phyloP scores from a whole-genome alignment of 2,329 filamentous ascomycete genomes.

The Nemania sp. region DNA sequence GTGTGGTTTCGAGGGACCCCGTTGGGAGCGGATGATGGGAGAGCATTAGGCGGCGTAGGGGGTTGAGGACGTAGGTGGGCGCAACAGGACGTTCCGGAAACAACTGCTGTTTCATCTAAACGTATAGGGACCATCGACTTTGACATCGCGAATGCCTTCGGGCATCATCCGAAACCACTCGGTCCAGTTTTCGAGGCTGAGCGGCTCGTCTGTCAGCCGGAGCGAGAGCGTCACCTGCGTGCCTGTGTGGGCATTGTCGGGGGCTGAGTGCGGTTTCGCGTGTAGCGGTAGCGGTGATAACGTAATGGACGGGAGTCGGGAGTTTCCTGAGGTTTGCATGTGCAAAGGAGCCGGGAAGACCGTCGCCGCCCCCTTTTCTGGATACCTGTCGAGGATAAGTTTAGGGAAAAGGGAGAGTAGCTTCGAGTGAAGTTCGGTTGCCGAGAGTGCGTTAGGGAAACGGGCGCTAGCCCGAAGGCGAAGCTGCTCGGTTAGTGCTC shows the following conservation, averaged over 20 bases:
- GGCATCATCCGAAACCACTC: slow-evolving; percentile 65
- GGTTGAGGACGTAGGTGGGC: background rate
- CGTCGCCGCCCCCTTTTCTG: slow-evolving; percentile 51
- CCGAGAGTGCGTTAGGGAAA: slow-evolving; percentile 51
- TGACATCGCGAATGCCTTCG: slow-evolving; percentile 59
- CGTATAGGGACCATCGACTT: slow-evolving; percentile 57
- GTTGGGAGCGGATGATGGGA: background rate
- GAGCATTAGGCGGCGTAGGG: slow-evolving; percentile 7
- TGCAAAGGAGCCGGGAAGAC: slow-evolving; percentile 60
- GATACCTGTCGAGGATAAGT: slow-evolving; percentile 54
- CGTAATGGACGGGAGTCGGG: slow-evolving; percentile 60
- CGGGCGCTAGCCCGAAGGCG: slow-evolving; percentile 51
- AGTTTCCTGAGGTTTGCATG: slow-evolving; percentile 59
- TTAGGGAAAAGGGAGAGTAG: slow-evolving; percentile 57
- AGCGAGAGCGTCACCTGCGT: slow-evolving; percentile 57
- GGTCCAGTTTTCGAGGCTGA: slow-evolving; percentile 59
- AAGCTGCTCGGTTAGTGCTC: slow-evolving; percentile 54
- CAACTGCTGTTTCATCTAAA: slow-evolving; percentile 42
- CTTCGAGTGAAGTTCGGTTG: slow-evolving; percentile 58
- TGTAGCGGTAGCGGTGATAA: slow-evolving; percentile 53
- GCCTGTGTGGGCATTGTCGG: slow-evolving; percentile 35
- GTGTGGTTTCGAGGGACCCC: background rate
- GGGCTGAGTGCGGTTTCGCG: slow-evolving; percentile 42
- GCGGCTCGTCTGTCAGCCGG: slow-evolving; percentile 54
- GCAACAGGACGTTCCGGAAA: slow-evolving; percentile 2